Evolutionary conservation across 2,329 filamentous ascomycete species (phyloP).

Genomic region (Paracamarosporium sp.): DNA sequence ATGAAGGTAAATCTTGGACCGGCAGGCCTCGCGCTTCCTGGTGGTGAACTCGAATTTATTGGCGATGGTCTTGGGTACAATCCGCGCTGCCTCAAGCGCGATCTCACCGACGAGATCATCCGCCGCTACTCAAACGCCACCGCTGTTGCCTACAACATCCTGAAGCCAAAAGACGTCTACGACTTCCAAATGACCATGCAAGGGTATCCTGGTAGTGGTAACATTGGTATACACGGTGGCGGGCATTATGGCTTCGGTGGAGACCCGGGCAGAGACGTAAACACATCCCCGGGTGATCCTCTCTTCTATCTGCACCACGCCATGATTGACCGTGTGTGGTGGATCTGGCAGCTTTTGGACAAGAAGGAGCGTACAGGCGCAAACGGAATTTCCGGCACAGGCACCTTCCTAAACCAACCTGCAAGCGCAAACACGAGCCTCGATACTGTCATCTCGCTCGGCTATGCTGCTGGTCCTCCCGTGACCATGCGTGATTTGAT

Average conservation of each 20-base stretch:
- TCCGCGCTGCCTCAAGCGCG: constrained; percentile 29
- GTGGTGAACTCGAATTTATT: constrained; percentile 9
- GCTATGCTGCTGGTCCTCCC: constrained; percentile 35
- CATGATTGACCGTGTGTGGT: constrained; percentile 54
- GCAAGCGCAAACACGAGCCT: constrained; percentile 55
- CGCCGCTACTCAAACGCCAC: constrained; percentile 29
- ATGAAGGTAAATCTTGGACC: constrained; percentile 26
- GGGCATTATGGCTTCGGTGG: constrained; percentile 26
- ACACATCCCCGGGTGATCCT: constrained; percentile 22
- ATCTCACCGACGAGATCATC: constrained; percentile 31
- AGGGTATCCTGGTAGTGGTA: constrained; percentile 28
- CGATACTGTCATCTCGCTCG: constrained; percentile 50
- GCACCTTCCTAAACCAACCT: constrained; percentile 53
- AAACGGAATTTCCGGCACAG: constrained; percentile 51
- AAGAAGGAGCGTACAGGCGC: constrained; percentile 30
- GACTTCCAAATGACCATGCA: constrained; percentile 42
- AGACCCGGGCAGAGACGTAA: constrained; percentile 22
- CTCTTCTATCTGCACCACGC: constrained; percentile 55
- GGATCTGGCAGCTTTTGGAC: constrained; percentile 55
- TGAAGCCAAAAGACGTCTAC: constrained; percentile 28
- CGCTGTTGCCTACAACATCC: constrained; percentile 28
- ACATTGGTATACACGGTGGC: constrained; percentile 39
- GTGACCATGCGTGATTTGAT: constrained; percentile 35
- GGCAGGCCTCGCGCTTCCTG: constrained; percentile 9
- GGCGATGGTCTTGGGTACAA: constrained; percentile 20